Conservation (phyloP, 1,284 basidiomycete genomes). For the Leccinum pachyderme region DNA sequence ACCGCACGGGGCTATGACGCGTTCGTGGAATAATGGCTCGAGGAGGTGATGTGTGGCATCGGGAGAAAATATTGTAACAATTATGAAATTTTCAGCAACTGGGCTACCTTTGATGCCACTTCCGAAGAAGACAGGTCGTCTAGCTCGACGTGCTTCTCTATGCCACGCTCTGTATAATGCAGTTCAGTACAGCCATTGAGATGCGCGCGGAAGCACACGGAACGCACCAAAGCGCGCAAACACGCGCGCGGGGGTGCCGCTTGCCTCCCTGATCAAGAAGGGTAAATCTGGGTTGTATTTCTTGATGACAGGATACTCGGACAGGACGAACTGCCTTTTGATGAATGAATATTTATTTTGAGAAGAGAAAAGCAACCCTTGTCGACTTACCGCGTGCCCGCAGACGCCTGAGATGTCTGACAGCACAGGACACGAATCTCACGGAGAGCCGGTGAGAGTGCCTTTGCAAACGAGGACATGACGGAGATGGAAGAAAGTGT, state of each 20-base stretch:
- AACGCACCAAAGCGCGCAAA: constrained; percentile 90
- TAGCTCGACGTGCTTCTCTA: constrained; percentile 78
- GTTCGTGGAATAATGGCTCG: neutral
- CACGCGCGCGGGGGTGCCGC: constrained; percentile 81
- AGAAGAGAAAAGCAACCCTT: constrained; percentile 3
- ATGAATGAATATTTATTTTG: constrained; percentile 10
- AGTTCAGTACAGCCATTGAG: constrained; percentile 15
- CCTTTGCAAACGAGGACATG: constrained; percentile 67
- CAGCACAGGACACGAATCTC: constrained; percentile 88
- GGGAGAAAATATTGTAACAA: constrained; percentile 5
- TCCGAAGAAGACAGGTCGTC: constrained; percentile 74
- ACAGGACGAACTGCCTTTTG: constrained; percentile 78
- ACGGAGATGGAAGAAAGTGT: constrained; percentile 23
- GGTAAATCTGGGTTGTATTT: constrained; percentile 88
- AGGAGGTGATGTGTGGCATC: neutral
- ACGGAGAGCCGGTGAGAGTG: constrained; percentile 78
- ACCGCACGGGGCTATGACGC: constrained; percentile 1
- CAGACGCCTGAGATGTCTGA: constrained; percentile 75
- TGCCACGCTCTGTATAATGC: constrained; percentile 58
- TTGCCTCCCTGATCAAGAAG: constrained; percentile 87
- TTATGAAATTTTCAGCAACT: constrained; percentile 46
- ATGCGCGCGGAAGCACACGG: constrained; percentile 9
- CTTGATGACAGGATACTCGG: constrained; percentile 82
- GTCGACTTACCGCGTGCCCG: constrained; percentile 72
- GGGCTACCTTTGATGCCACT: constrained; percentile 66